Conservation (phyloP, 2,329 filamentous ascomycete genomes). For the Colletotrichum lini region DNA sequence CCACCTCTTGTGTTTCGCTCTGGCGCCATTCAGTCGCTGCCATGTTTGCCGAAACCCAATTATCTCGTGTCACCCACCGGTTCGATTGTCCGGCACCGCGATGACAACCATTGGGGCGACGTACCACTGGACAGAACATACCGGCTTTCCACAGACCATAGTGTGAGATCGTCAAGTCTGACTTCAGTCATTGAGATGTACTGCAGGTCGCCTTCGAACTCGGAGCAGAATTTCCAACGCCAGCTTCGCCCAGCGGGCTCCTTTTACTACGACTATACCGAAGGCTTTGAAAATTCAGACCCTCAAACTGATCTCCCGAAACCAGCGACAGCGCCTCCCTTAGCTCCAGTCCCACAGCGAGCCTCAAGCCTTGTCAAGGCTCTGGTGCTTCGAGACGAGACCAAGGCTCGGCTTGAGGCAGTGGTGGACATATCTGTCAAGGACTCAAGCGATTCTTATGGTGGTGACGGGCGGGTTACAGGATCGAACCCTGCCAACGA, state of each 20-base stretch:
- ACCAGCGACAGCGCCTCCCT: conserved; percentile 42
- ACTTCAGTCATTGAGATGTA: conserved; percentile 68
- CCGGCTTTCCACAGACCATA: conserved; percentile 55
- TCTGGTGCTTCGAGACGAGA: conserved; percentile 48
- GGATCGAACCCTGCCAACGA: not conserved
- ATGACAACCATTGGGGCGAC: conserved; percentile 29
- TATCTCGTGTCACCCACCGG: conserved; percentile 29
- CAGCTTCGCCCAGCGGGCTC: conserved; percentile 52
- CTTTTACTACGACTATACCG: conserved; percentile 68
- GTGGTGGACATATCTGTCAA: conserved; percentile 41
- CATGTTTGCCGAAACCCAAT: conserved; percentile 52
- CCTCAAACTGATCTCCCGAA: conserved; percentile 23
- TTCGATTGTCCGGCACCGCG: conserved; percentile 44
- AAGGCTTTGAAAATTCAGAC: conserved; percentile 60
- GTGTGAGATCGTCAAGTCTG: conserved; percentile 62
- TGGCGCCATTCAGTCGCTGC: conserved; percentile 58
- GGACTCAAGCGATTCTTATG: conserved; percentile 40
- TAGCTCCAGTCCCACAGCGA: conserved; percentile 52
- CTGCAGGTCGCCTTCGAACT: conserved; percentile 46
- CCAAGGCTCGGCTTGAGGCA: conserved; percentile 38
- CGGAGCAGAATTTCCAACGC: conserved; percentile 46
- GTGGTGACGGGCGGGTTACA: conserved; percentile 12
- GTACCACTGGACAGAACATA: conserved; percentile 52
- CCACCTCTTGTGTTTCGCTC: conserved; percentile 57
- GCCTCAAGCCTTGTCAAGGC: conserved; percentile 46